Evolutionary conservation across 495 filamentous ascomycete species (phyloP), one percentile per base, ranked within the genome.

Genomic region (Hyaloscypha finlandica): DNA sequence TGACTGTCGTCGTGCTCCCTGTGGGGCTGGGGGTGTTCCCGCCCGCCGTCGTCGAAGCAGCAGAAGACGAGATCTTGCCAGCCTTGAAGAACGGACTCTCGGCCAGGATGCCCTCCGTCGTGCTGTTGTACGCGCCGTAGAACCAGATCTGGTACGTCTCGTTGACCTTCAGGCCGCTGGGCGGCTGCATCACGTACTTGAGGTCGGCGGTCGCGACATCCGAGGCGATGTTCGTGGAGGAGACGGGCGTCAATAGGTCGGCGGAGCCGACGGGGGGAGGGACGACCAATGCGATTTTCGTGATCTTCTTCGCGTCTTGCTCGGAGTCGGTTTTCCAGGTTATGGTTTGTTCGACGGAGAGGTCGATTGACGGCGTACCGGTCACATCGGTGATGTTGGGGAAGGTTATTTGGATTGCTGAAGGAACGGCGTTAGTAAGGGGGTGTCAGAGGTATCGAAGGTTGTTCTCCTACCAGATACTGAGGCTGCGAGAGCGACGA

Each of bases 331-430:
- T 11, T 9, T 2, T 35, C 56, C 56, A 59, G 56, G 56, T 59
- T 30, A 59, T 59, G 56, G 30, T 33, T 59, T 59, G 56, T 0
- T 33, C 8, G 30, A 59, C 30, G 2, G 56, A 59, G 30, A 59
- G 30, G 30, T 59, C 56, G 19, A 59, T 30, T 6, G 9, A 22
- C 6, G 30, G 29, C 6, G 30, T 59, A 1, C 56, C 56, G 30
- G 2, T 59, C 29, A 35, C 30, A 30, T 19, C 30, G 56, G 56
- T 59, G 19, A 19, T 33, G 25, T 30, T 30, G 8, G 56, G 56
- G 12, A 12, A 59, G 30, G 56, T 59, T 33, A 59, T 59, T 8
- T 19, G 16, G 22, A 59, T 59, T 30, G 56, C 56, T 59, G 29
- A 11, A 12, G n/a, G n/a, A 12, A 25, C 25, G 31, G 4, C 11